phyloP scores from a whole-genome alignment of 768 basidiomycete species.

The Udeniomyces megalosporus region DNA sequence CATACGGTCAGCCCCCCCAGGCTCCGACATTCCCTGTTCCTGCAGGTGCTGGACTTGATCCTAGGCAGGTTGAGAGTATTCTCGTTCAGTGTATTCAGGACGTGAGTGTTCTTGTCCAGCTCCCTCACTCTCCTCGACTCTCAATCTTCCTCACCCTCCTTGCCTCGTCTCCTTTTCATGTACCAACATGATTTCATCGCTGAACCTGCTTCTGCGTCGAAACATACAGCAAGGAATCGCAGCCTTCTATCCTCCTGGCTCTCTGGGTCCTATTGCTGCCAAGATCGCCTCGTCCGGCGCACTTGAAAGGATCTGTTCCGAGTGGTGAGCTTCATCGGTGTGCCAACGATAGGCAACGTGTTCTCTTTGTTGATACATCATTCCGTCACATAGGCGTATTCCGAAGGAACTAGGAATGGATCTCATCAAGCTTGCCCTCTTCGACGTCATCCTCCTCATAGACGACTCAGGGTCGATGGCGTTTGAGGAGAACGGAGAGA shows the following conservation, averaged over 20 bases:
- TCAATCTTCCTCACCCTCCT: neutral
- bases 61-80: neutral
- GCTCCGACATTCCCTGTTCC: neutral
- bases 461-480: conserved; percentile 22
- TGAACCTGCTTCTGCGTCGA: neutral
- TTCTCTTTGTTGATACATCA: too few relatives aligned
- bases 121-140: neutral
- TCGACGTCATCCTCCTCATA: conserved; percentile 24
- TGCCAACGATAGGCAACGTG: too few relatives aligned
- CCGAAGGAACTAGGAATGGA: conserved; percentile 31
- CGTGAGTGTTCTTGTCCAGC: too few relatives aligned
- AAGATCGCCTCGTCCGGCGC: conserved; percentile 29
- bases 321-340: conserved; percentile 24
- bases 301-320: conserved; percentile 27
- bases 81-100: conserved; percentile 11
- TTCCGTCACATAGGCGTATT: too few relatives aligned
- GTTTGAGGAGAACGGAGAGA: conserved; percentile 31
- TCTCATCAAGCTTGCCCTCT: conserved; percentile 31
- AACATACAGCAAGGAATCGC: conserved; percentile 28
- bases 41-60: neutral
- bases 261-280: conserved; percentile 30
- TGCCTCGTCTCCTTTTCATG: neutral
- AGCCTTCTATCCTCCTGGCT: conserved; percentile 33
- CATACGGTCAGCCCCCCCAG: conserved; percentile 9
- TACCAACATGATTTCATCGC: neutral